Conservation (phyloP, 1,139 yeast species). For the Zygoascus sp. region DNA sequence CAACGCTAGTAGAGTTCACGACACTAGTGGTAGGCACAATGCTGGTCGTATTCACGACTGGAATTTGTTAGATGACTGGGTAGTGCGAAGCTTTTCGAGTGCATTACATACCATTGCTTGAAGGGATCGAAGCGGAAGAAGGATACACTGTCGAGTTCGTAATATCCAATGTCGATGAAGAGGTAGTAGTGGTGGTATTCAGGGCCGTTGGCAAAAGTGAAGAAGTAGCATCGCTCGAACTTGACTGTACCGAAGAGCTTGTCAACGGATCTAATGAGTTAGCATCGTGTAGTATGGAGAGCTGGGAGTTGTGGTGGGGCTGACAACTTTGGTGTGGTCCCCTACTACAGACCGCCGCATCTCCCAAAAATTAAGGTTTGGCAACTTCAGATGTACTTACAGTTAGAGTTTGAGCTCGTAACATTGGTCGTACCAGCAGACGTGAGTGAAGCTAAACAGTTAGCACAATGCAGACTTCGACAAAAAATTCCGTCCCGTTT, state of each 20-base stretch:
- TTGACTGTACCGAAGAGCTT: background rate
- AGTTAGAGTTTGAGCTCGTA: background rate
- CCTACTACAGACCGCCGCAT: background rate
- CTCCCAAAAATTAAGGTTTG: background rate
- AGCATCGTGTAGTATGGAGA: background rate
- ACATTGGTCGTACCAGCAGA: background rate
- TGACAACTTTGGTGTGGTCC: background rate
- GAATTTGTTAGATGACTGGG: background rate
- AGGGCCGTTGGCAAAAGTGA: background rate
- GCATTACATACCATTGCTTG: background rate
- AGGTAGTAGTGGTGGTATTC: background rate
- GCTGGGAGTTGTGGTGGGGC: background rate
- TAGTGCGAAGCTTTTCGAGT: background rate
- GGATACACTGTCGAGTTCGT: background rate
- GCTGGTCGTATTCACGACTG: background rate
- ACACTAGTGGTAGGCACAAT: background rate
- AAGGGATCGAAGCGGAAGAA: background rate
- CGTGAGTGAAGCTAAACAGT: background rate
- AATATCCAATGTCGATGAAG: background rate
- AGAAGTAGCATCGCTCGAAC: background rate
- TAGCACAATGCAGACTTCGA: background rate
- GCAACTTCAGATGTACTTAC: background rate
- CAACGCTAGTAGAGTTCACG: background rate
- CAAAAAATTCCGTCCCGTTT: background rate
- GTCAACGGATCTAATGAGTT: background rate